Conservation (phyloP, 106 monocot species). For the Dioscorea alata region DNA sequence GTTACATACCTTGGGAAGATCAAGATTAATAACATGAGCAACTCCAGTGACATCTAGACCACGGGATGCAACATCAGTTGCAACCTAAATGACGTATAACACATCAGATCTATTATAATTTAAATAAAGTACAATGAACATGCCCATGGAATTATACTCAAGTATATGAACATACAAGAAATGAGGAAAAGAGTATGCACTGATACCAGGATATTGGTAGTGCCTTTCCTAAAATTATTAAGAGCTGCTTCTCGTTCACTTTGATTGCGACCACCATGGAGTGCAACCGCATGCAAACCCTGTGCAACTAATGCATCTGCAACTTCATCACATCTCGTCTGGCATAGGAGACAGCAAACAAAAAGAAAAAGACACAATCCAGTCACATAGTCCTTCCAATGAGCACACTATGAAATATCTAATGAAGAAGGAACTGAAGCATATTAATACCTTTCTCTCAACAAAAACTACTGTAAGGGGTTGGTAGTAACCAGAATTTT, state of each 20-base stretch:
- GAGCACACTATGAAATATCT: background rate
- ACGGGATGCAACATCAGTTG: conserved; percentile 65
- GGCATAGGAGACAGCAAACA: conserved; percentile 2
- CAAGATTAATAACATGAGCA: conserved; percentile 57
- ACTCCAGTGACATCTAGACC: conserved; percentile 64
- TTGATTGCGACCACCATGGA: conserved; percentile 61
- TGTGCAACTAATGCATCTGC: conserved; percentile 53
- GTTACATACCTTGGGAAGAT: conserved; percentile 52
- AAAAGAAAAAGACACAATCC: background rate
- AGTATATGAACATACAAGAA: background rate
- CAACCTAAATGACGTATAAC: conserved; percentile 29
- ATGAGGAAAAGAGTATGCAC: background rate
- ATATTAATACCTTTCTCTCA: conserved; percentile 42
- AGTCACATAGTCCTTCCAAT: background rate
- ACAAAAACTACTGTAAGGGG: conserved; percentile 56
- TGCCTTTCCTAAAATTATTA: conserved; percentile 47
- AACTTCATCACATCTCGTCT: conserved; percentile 64
- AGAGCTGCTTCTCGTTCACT: conserved; percentile 55
- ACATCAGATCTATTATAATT: no score
- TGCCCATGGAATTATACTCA: background rate
- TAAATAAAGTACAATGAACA: no score
- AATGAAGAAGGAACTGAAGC: background rate
- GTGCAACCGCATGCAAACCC: conserved; percentile 50
- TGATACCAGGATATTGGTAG: conserved; percentile 44
- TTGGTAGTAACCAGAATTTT: conserved; percentile 18